Percentiles rank a stretch among this genome's conserved stretches.
These are phyloP conservation scores for Ciborinia camelliae DNA, from an alignment of 2,329 filamentous ascomycete species.

Conservation along the genomic window DNA sequence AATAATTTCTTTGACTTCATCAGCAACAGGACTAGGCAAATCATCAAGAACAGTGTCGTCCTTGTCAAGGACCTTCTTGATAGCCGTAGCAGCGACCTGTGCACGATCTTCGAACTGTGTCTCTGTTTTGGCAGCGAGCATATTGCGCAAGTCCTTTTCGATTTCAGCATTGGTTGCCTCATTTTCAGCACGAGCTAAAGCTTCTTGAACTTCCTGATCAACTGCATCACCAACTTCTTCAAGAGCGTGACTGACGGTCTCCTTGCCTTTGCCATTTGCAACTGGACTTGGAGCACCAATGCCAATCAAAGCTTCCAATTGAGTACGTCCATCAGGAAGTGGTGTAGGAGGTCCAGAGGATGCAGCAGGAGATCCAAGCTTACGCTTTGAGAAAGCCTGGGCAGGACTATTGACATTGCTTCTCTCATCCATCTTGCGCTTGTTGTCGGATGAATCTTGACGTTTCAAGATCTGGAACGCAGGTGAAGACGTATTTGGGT, in stretches of 20 bases:
- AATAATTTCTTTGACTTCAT: conserved; percentile 55
- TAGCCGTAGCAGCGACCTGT: conserved; percentile 45
- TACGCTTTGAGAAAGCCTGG: conserved; percentile 30
- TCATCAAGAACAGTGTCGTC: conserved; percentile 55
- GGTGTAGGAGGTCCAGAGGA: conserved; percentile 32
- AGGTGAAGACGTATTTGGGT: conserved; percentile 25
- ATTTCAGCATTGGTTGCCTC: conserved; percentile 49
- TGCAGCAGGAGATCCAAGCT: conserved; percentile 30
- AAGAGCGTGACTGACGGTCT: conserved; percentile 66
- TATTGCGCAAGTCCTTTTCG: conserved; percentile 47
- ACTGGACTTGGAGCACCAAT: conserved; percentile 31
- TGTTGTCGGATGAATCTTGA: conserved; percentile 32
- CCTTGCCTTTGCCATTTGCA: conserved; percentile 41
- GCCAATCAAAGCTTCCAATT: conserved; percentile 38
- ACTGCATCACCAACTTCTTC: conserved; percentile 11
- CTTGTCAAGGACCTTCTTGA: conserved; percentile 54
- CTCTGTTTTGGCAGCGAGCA: conserved; percentile 51
- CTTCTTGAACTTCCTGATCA: conserved; percentile 34
- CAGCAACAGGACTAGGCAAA: conserved; percentile 50
- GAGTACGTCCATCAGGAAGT: conserved; percentile 38
- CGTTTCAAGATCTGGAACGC: conserved; percentile 38
- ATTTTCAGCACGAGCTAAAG: conserved; percentile 51
- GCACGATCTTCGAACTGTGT: conserved; percentile 52
- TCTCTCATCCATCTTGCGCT: conserved; percentile 34
- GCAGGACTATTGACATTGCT: conserved; percentile 32